Evolutionary conservation across 192 early-diverging fungal genomes (phyloP), one percentile per base, ranked within the genome.

Genomic region (Rhizophagus sp.): DNA sequence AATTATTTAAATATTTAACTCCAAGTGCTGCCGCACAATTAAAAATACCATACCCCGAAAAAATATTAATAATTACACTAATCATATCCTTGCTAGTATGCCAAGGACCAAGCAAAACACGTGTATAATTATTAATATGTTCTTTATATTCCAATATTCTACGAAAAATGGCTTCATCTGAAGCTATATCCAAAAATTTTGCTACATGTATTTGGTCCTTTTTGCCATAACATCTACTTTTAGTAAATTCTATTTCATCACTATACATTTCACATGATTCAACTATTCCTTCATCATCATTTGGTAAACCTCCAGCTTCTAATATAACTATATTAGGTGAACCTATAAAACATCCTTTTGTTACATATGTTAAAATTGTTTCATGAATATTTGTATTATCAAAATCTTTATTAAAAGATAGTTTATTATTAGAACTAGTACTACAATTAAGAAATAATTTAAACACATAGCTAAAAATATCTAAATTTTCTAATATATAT

Each of bases 91-190:
- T 61, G 5, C 8, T 61, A 7, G 57, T 74, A 61, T 74, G 73
- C 73, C 73, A 74, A 2, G 24, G 19, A 33, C 73, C 73, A 17
- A 74, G 36, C 6, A 50, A 62, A 62, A 3, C n/a, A 62, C 57
- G 57, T 62, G 57, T 62, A 62, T 62, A 1, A 30, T 5, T 0
- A 50, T 39, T 25, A 7, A 75, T 22, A 61, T 74, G 7, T 61
- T 3, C 30, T 12, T 75, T 13, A 36, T 52, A 57, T 61, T 33
- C 22, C 15, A 33, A 11, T 39, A 62, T 15, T 62, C 52, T 52
- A 33, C 50, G 24, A 74, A 30, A 74, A 33, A 74, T 74, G 13
- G 47, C n/a, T 74, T 74, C 24, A 74, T 74, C 73, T 27, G n/a
- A 50, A 50, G 50, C 47, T 61, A 74, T 3, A 34, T 74, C 73